A percentile compares a stretch with the other conserved stretches of the same genome.
phyloP scores from a whole-genome alignment of 2,329 filamentous ascomycete species.

The Erysiphe pulchra region DNA sequence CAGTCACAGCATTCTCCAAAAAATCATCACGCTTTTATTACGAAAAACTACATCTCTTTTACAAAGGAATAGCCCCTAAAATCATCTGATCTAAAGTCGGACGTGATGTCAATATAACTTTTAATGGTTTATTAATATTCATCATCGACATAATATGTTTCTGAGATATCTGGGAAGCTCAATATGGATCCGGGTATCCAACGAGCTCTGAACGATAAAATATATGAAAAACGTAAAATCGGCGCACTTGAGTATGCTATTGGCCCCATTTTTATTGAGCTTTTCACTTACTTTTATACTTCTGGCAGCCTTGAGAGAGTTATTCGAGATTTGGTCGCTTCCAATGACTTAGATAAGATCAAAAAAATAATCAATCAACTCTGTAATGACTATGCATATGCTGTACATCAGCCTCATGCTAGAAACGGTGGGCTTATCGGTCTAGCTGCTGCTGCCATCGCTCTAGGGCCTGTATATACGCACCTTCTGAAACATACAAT shows the following conservation, averaged over 20 bases:
- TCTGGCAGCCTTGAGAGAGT: slow-evolving; percentile 53
- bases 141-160: neutral
- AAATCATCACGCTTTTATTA: neutral
- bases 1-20: neutral
- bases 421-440: slow-evolving; percentile 92
- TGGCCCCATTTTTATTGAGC: neutral
- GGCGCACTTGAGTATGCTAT: slow-evolving; percentile 69
- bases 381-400: slow-evolving; percentile 93
- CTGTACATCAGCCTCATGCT: slow-evolving; percentile 87
- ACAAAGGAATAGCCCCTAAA: neutral
- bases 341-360: slow-evolving; percentile 56
- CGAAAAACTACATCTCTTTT: neutral
- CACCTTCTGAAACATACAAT: neutral
- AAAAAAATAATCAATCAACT: slow-evolving; percentile 81
- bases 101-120: neutral
- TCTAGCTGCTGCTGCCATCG: slow-evolving; percentile 83
- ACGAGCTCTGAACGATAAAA: slow-evolving; percentile 84
- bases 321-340: slow-evolving; percentile 59
- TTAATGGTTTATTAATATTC: neutral
- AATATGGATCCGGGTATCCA: slow-evolving; percentile 74
- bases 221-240: slow-evolving; percentile 94
- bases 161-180: neutral
- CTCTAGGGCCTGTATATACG: slow-evolving; percentile 54
- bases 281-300: slow-evolving; percentile 2
- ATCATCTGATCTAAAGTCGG: neutral